Evolutionary conservation across 2,329 filamentous ascomycete genomes (phyloP), one percentile per base, ranked within the genome.

Genomic region (Beauveria scarabaeidicola): DNA sequence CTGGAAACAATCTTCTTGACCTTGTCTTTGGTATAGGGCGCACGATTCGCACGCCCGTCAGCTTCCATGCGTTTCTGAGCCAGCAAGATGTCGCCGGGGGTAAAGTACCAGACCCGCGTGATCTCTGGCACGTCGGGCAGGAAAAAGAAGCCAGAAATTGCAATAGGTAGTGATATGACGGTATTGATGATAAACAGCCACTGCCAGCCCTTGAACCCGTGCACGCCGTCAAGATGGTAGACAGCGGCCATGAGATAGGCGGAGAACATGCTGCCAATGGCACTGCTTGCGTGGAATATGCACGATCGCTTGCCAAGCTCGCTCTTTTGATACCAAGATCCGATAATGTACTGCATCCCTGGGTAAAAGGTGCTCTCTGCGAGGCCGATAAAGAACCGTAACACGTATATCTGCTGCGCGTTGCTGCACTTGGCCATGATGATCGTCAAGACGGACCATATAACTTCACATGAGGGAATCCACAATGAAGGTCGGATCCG

Each of bases 171-270:
- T 1, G 73, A 72, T 4, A 75, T 71, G 3, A 74, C 61, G 0
- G 71, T 70, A 29, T 73, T 71, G 6, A 70, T 69, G 36, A 74
- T 69, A 40, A 74, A 74, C 0, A 73, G 52, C 71, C 70, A 74
- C 36, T 71, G 69, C 78, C 78, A 82, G 0, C 80, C 80, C 0
- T 76, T 68, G 67, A 78, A 74, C 0, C 79, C 80, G 4, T 68
- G 69, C 0, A 77, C 70, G 0, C 78, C 79, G 1, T 67, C 64
- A 1, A 68, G 64, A 4, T 63, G 63, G 19, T 82, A 81, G 0
- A 78, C 78, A 0, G 67, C 70, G 1, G 72, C 69, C 64, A 73
- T 72, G 0, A 74, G 64, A 27, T 74, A 73, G 0, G 69, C 66
- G 0, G 67, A 68, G 0, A 69, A 63, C 68, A 69, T 68, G 19